Base-by-base conservation (phyloP, 78 protist genomes). In the Cavenderia fasciculata region DNA sequence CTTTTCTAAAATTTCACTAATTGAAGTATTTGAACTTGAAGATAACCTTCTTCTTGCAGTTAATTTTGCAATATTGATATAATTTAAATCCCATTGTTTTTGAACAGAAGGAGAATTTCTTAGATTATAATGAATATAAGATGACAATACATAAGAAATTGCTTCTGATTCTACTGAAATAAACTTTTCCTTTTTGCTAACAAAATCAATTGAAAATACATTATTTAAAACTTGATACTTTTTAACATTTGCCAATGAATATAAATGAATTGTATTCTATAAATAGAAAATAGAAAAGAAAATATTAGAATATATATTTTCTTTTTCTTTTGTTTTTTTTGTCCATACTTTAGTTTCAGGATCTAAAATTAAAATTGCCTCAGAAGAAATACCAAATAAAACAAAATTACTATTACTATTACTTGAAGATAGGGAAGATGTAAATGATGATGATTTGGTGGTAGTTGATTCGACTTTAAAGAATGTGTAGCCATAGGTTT, bases 401-500 rank as follows among this genome's bases (percentile, higher is more conserved):
- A 46, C n/a, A n/a, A n/a, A n/a, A n/a, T n/a, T n/a, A n/a, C n/a
- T n/a, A n/a, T n/a, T n/a, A n/a, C n/a, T n/a, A n/a, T n/a, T n/a
- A n/a, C n/a, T n/a, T n/a, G n/a, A n/a, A n/a, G n/a, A n/a, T n/a
- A n/a, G n/a, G n/a, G n/a, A n/a, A n/a, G n/a, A n/a, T n/a, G n/a
- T n/a, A n/a, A n/a, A n/a, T n/a, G n/a, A n/a, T n/a, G n/a, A n/a
- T n/a, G n/a, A n/a, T n/a, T n/a, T n/a, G n/a, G n/a, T n/a, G n/a
- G n/a, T n/a, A n/a, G 41, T 68, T 40, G 41, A 33, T 10, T 54
- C n/a, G 8, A 87, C 93, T 33, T 49, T 86, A 19, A 87, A 87
- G 43, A 87, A 87, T 2, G 93, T 71, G 38, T 77, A 87, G 12
- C 79, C 93, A 77, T 72, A 87, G 27, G 93, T 71, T 59, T 87